Percentiles rank a stretch among this genome's conserved stretches.
Evolutionary conservation across 208 protist genomes (phyloP).

Genomic region (Leishmania tropica): DNA sequence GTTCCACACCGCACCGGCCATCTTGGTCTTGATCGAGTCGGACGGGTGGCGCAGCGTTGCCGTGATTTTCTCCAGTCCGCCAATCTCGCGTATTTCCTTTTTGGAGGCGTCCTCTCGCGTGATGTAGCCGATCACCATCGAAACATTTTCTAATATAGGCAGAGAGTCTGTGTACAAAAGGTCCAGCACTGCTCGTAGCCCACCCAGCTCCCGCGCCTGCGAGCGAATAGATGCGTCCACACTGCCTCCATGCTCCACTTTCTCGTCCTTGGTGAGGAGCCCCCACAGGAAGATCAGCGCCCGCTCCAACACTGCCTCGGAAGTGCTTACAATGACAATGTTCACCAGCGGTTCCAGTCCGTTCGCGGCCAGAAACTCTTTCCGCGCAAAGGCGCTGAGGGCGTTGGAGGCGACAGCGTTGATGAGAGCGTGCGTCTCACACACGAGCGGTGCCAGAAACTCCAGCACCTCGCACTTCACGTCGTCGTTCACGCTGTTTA

Average conservation of each 20-base stretch:
- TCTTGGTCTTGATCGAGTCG: constrained; percentile 92
- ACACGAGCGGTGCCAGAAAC: constrained; percentile 74
- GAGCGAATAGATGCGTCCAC: constrained; percentile 53
- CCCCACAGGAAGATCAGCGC: constrained; percentile 91
- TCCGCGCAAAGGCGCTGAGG: constrained; percentile 37
- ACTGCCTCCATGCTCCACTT: constrained; percentile 44
- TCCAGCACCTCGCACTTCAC: constrained; percentile 90
- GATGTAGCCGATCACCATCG: constrained; percentile 94
- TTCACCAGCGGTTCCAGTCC: constrained; percentile 85
- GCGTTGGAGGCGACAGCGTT: constrained; percentile 23
- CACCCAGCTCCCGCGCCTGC: constrained; percentile 72
- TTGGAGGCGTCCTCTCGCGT: constrained; percentile 93
- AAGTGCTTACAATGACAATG: constrained; percentile 87
- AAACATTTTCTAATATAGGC: constrained; percentile 91
- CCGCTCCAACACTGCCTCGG: constrained; percentile 86
- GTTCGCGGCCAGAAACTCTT: constrained; percentile 67
- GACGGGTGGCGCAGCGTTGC: constrained; percentile 88
- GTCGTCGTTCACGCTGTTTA: constrained; percentile 93
- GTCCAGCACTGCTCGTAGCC: constrained; percentile 85
- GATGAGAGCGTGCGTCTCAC: constrained; percentile 42
- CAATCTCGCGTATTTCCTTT: constrained; percentile 81
- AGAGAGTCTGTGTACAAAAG: constrained; percentile 92
- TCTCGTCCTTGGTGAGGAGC: constrained; percentile 77
- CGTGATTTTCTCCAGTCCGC: constrained; percentile 91
- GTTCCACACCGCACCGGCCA: constrained; percentile 94